Base-by-base conservation (phyloP, 2,329 filamentous ascomycete species). In the Cadophora malorum region DNA sequence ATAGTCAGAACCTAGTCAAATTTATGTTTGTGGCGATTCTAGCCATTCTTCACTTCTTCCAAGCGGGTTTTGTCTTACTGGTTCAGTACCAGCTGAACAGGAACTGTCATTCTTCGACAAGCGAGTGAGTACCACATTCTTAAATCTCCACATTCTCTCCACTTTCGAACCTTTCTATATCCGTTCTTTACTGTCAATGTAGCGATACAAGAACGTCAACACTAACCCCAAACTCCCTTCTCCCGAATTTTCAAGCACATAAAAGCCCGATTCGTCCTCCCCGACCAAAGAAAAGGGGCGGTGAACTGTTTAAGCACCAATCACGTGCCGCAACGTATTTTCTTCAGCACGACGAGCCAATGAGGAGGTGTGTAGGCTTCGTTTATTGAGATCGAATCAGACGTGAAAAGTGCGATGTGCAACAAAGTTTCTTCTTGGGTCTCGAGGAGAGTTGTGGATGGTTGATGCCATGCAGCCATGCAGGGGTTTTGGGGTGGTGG, bases 381-480 rank as follows among this genome's bases (percentile, higher is more conserved):
- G 52, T 55, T 55, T 55, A 55, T 55, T 33, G 52, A 55, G 52
- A n/a, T 55, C 52, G 52, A 55, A 55, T 55, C 52, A 55, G 52
- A 55, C 25, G 28, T 31, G 52, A 55, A 55, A 55, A 55, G 52
- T 55, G 52, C 52, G 52, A 55, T n/a, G 52, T 55, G 52, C 52
- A 55, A 55, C 52, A 55, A 55, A 31, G 25, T 55, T 25, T n/a
- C 6, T 31, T 14, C 8, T 33, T 31, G 52, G 10, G 25, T n/a
- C 14, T 31, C 7, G 50, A 28, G 50, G 50, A 28, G 21, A 21
- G 23, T 12, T 55, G 19, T 53, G 25, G 23, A n/a, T n/a, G 10
- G 41, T 9, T 38, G 35, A 14, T 28, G 28, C 3, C 28, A 28
- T 55, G 52, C 52, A 55, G 28, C 3, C 28, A 28, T 55, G 52